phyloP scores from a whole-genome alignment of 805 yeast genomes.

The Phaffomyces thermotolerans region DNA sequence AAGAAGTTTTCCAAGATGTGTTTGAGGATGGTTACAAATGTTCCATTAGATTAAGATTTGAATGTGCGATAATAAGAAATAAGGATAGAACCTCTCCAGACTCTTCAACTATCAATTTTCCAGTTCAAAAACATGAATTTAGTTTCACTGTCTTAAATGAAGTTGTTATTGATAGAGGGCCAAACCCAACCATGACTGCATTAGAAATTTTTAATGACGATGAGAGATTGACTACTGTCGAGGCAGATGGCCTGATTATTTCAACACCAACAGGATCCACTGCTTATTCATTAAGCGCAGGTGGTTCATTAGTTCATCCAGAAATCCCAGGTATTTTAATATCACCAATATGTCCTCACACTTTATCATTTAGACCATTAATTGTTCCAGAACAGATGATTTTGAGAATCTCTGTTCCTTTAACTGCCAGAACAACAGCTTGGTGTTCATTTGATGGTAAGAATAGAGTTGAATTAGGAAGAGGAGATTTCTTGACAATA shows the following conservation, averaged over 20 bases:
- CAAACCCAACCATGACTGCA: conserved; percentile 43
- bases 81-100: conserved; percentile 9
- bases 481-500: conserved; percentile 28
- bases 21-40: conserved; percentile 38
- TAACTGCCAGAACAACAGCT: conserved; percentile 26
- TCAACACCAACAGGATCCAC: conserved; percentile 66
- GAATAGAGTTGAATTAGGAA: conserved; percentile 24
- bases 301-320: conserved; percentile 50
- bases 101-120: conserved; percentile 9
- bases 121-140: conserved; percentile 7
- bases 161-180: conserved; percentile 45
- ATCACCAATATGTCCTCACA: conserved; percentile 51
- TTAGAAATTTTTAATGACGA: conserved; percentile 42
- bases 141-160: conserved; percentile 41
- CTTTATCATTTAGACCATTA: conserved; percentile 45
- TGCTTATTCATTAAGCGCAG: conserved; percentile 47
- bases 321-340: conserved; percentile 46
- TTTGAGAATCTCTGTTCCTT: conserved; percentile 28
- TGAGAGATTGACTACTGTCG: conserved; percentile 49
- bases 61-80: conserved; percentile 39
- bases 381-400: conserved; percentile 37
- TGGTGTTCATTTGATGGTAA: conserved; percentile 33
- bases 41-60: conserved; percentile 43
- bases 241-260: conserved; percentile 59
- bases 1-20: conserved; percentile 29